These are phyloP conservation scores for Amanita phalloides DNA, from an alignment of 768 basidiomycete species.

Conservation along the genomic window DNA sequence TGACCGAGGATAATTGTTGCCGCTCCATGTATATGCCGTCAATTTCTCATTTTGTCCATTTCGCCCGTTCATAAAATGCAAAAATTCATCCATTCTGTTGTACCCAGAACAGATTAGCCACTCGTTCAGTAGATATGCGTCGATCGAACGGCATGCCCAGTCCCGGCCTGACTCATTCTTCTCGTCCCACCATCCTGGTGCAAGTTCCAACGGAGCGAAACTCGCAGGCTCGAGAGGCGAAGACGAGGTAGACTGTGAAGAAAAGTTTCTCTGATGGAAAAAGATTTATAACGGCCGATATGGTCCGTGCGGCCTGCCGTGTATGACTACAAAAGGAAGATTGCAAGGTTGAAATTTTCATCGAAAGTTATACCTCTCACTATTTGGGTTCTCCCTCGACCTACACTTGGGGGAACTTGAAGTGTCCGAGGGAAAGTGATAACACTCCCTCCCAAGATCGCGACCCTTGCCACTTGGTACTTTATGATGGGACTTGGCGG, in stretches of 20 bases:
- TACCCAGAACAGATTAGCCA: slow-evolving; percentile 69
- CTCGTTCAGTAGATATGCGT: slow-evolving; percentile 30
- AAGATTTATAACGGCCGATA: background rate
- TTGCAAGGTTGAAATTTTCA: slow-evolving; percentile 2
- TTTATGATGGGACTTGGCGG: slow-evolving; percentile 34
- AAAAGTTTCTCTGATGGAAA: background rate
- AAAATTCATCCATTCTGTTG: slow-evolving; percentile 28
- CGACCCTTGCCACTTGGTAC: slow-evolving; percentile 25
- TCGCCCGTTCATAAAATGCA: background rate
- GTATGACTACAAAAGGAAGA: slow-evolving; percentile 11
- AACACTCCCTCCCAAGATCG: slow-evolving; percentile 59
- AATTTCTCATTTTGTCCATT: background rate
- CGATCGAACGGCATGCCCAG: slow-evolving; percentile 66
- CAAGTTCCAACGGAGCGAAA: slow-evolving; percentile 10
- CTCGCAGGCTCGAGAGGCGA: slow-evolving; percentile 6
- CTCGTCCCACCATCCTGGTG: slow-evolving; percentile 25
- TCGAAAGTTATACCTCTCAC: slow-evolving; percentile 65
- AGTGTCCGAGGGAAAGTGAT: slow-evolving; percentile 44
- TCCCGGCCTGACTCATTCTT: slow-evolving; percentile 33
- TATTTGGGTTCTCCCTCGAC: slow-evolving; percentile 52
- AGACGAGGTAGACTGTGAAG: slow-evolving; percentile 23
- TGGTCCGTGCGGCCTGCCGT: slow-evolving; percentile 21
- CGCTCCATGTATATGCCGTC: background rate
- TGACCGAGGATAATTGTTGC: no score
- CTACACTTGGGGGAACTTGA: slow-evolving; percentile 39